phyloP scores from a whole-genome alignment of 495 filamentous ascomycete species.

The Pseudomonodictys pantanalensis region DNA sequence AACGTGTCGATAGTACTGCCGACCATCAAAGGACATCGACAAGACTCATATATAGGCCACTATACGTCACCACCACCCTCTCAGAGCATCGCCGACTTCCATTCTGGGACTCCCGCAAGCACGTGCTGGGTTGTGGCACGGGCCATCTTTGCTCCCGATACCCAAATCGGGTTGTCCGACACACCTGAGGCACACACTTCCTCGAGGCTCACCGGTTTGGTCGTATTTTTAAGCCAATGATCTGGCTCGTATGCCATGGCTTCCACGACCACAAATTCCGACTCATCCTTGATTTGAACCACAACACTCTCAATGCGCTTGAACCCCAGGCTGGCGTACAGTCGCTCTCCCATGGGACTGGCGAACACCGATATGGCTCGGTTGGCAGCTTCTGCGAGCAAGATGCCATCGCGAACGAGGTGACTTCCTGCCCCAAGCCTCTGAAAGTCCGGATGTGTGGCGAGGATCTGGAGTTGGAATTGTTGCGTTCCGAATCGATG shows the following conservation, averaged over 20 bases:
- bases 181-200: background rate
- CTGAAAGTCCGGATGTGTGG: constrained; percentile 19
- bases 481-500: constrained; percentile 3
- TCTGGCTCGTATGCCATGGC: constrained; percentile 11
- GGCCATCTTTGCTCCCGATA: background rate
- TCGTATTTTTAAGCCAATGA: background rate
- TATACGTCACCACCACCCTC: background rate
- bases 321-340: constrained; percentile 22
- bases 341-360: constrained; percentile 21
- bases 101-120: background rate
- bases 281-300: constrained; percentile 5
- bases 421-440: constrained; percentile 8
- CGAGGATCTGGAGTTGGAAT: constrained; percentile 22
- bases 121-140: background rate
- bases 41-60: background rate
- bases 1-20: background rate
- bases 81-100: background rate
- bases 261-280: background rate
- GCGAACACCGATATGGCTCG: constrained; percentile 20
- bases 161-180: background rate
- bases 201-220: background rate
- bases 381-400: background rate
- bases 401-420: constrained; percentile 7
- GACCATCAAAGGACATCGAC: background rate
- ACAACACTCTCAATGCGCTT: background rate